Evolutionary conservation across 2,329 filamentous ascomycete genomes (phyloP).

Genomic region (Eutypa lata): DNA sequence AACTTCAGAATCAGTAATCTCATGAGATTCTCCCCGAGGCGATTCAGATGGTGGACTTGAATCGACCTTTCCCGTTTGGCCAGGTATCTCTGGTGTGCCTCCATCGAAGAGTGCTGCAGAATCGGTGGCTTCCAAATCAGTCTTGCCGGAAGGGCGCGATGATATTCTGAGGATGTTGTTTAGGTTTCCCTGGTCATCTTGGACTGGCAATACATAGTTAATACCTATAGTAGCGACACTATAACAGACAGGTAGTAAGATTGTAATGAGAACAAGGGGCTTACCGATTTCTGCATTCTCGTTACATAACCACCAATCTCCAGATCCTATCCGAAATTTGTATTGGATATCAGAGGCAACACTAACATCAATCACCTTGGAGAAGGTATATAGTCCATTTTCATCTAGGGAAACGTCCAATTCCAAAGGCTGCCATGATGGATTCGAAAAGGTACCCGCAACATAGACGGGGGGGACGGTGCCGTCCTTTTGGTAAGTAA

Average conservation of each 20-base stretch:
- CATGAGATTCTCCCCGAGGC: slow-evolving; percentile 38
- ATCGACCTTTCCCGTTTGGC: slow-evolving; percentile 31
- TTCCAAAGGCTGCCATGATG: slow-evolving; percentile 64
- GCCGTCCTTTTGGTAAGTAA: slow-evolving; percentile 60
- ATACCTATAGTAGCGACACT: not conserved
- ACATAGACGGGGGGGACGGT: slow-evolving; percentile 67
- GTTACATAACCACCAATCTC: slow-evolving; percentile 69
- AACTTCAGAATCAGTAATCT: slow-evolving; percentile 40
- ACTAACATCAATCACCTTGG: slow-evolving; percentile 51
- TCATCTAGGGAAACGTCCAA: slow-evolving; percentile 55
- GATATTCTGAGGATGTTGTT: slow-evolving; percentile 45
- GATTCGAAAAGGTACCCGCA: slow-evolving; percentile 65
- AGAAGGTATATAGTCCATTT: slow-evolving; percentile 56
- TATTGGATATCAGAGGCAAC: slow-evolving; percentile 65
- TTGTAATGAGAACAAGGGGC: not conserved
- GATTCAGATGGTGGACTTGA: slow-evolving; percentile 33
- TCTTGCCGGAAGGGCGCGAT: slow-evolving; percentile 12
- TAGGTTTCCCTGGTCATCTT: slow-evolving; percentile 43
- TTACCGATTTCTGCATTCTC: slow-evolving; percentile 59
- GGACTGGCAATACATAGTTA: slow-evolving; percentile 23
- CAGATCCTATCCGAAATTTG: slow-evolving; percentile 67
- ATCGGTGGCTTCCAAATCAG: slow-evolving; percentile 33
- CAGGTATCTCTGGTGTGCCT: slow-evolving; percentile 26
- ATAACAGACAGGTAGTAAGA: not conserved
- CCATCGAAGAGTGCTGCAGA: slow-evolving; percentile 29